Conservation (phyloP, 1,284 basidiomycete genomes). For the Trichosporon sp. region DNA sequence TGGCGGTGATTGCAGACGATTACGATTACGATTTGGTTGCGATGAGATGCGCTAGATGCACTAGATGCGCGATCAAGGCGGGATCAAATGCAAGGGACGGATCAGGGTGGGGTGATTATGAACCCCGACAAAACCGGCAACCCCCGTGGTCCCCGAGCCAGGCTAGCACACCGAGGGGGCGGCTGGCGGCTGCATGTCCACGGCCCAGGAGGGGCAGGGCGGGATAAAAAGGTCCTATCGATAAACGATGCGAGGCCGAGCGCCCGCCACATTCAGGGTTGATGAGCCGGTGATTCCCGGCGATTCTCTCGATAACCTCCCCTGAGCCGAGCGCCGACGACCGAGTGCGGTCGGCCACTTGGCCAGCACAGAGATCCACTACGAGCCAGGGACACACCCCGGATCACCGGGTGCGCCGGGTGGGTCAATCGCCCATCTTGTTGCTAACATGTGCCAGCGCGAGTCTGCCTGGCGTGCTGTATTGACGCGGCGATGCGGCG, state of each 20-base stretch:
- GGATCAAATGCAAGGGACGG: not conserved
- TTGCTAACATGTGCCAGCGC: not conserved
- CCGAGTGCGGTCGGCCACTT: not conserved
- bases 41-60: not conserved
- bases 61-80: not conserved
- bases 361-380: not conserved
- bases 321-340: not conserved
- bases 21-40: not conserved
- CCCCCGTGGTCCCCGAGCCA: not conserved
- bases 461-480: not conserved
- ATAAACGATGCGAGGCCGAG: not conserved
- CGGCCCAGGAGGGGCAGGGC: not conserved
- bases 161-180: not conserved
- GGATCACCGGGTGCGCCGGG: not conserved
- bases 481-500: not conserved
- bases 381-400: no score
- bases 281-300: not conserved
- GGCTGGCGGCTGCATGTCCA: no score
- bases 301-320: not conserved
- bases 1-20: not conserved
- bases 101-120: not conserved
- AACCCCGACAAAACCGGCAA: not conserved
- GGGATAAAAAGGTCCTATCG: slow-evolving; percentile 1
- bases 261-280: slow-evolving; percentile 3
- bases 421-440: not conserved